A percentile compares a stretch with the other conserved stretches of the same genome.
Evolutionary conservation across 2,329 filamentous ascomycete species (phyloP).

Genomic region (Pseudogymnoascus sp.): DNA sequence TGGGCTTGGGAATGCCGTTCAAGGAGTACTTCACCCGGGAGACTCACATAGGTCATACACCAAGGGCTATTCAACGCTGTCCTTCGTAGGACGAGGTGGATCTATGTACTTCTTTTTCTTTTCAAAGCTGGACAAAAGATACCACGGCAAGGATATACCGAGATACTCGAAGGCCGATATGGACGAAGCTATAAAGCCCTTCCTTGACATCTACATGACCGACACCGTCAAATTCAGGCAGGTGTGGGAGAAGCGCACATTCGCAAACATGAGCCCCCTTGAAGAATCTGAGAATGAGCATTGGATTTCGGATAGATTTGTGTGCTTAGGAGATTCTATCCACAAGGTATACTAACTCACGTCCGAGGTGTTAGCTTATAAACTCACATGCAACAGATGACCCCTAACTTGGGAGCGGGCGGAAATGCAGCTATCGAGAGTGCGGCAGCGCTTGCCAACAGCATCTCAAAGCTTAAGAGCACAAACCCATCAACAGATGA

Average conservation of each 20-base stretch:
- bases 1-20: slow-evolving; percentile 15
- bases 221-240: slow-evolving; percentile 14
- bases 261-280: slow-evolving; percentile 11
- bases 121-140: slow-evolving; percentile 14
- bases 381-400: slow-evolving; percentile 12
- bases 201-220: slow-evolving; percentile 9
- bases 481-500: slow-evolving; percentile 2
- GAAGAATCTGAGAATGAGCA: slow-evolving; percentile 17
- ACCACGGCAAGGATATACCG: slow-evolving; percentile 15
- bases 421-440: slow-evolving; percentile 35
- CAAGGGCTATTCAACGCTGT: slow-evolving; percentile 13
- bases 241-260: slow-evolving; percentile 12
- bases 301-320: slow-evolving; percentile 19
- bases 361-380: neutral
- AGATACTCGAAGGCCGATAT: slow-evolving; percentile 17
- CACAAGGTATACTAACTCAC: slow-evolving; percentile 23
- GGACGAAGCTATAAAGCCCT: slow-evolving; percentile 10
- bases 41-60: slow-evolving; percentile 12
- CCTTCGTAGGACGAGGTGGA: slow-evolving; percentile 13
- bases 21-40: slow-evolving; percentile 11
- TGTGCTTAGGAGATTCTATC: slow-evolving; percentile 21
- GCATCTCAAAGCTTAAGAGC: slow-evolving; percentile 3
- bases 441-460: slow-evolving; percentile 29
- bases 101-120: slow-evolving; percentile 17
- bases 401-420: slow-evolving; percentile 31